A percentile compares a stretch with the other conserved stretches of the same genome.
Conservation (phyloP, 2,329 filamentous ascomycete species). For the Rhynchosporium graminicola region DNA sequence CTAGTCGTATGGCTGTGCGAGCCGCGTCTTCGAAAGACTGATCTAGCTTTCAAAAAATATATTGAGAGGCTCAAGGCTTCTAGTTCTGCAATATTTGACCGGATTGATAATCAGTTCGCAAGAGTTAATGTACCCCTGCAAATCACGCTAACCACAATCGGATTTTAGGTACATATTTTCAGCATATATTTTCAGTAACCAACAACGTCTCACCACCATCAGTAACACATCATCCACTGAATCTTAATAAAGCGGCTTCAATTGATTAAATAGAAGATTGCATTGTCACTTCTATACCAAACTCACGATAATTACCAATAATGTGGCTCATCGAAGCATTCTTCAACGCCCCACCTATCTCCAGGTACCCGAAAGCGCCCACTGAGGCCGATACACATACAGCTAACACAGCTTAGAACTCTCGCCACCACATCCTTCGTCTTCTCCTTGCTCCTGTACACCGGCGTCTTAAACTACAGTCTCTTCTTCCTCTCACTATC, state of each 20-base stretch:
- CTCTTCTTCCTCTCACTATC: conserved; percentile 13
- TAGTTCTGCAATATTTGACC: too few species aligned
- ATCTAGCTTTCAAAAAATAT: too few species aligned
- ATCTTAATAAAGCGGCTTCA: not conserved
- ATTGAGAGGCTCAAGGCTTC: too few species aligned
- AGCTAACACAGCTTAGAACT: conserved; percentile 8
- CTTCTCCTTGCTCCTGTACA: conserved; percentile 17
- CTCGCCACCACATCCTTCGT: conserved; percentile 12
- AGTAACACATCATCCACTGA: not conserved
- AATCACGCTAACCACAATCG: not conserved
- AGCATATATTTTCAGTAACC: not conserved
- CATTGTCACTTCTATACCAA: not conserved
- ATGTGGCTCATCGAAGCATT: conserved; percentile 19
- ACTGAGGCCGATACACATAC: not conserved
- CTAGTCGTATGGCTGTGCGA: too few species aligned
- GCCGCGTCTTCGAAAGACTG: too few species aligned
- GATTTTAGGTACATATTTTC: not conserved
- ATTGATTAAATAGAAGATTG: not conserved
- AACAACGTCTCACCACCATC: not conserved
- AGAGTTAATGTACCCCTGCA: not conserved
- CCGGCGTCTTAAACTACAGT: not conserved
- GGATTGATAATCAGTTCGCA: too few species aligned
- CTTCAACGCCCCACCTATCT: conserved; percentile 16
- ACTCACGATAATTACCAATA: not conserved
- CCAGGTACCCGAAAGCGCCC: conserved; percentile 6